Evolutionary conservation across 805 yeast genomes (phyloP), one percentile per base, ranked within the genome.

Genomic region (Cyberlindnera xishuangbannaensis): DNA sequence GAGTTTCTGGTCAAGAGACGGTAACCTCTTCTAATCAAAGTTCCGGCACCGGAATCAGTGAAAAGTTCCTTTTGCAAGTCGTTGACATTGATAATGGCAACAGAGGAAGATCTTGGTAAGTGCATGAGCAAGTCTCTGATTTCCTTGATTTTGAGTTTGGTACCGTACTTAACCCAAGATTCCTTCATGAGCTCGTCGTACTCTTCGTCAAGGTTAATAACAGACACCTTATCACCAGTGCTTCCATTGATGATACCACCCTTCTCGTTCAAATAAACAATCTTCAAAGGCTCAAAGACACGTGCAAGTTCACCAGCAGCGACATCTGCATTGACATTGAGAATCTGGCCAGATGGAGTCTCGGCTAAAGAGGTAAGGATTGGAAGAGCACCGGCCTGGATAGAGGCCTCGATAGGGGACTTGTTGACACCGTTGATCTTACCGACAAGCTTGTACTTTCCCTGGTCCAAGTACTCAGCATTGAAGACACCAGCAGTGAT

Each of bases 21-120:
- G 66, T 90, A 85, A 43, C 99, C 99, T 62, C 98, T 79, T 73
- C 98, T 83, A 51, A 92, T 87, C 67, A 92, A 71, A 28, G 99
- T 92, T 56, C 99, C 99, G 19, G 98, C 99, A 61, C 99, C 99
- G 13, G 95, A 83, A 60, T 92, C 98, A 25, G 99, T 92, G 65
- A 92, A 92, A 54, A 92, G 74, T 62, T 92, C 99, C 59, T 90
- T 92, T 65, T 92, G 97, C 53, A 92, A 72, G 58, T 92, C 97
- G 51, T 84, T 76, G 28, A 92, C 97, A 47, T 90, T 84, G 51
- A 92, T 92, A 57, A 92, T 92, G 27, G 99, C 98, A 30, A 92
- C 99, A 5, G 97, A 87, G 1, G 97, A 87, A 4, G 97, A 85
- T 60, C 97, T 79, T 40, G 99, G 99, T 58, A 92, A 72, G 57